Evolutionary conservation across 306 rosid genomes (phyloP).

Genomic region (Cicer arietinum): DNA sequence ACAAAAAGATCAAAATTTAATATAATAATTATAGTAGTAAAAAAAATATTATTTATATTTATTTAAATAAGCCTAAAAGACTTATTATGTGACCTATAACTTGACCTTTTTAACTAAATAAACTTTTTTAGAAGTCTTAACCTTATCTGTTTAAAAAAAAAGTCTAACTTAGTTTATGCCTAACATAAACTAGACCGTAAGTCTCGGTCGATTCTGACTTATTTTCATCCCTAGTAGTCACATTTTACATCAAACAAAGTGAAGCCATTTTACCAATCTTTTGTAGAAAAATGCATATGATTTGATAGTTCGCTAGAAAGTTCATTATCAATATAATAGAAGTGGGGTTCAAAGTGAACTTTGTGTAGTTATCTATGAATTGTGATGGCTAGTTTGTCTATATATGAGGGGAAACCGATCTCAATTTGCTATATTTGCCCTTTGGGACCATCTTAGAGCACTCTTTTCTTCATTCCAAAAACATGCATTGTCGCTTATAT

Average conservation of each 20-base stretch:
- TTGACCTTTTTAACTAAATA: too few relatives aligned
- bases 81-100: too few relatives aligned
- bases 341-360: constrained; percentile 40
- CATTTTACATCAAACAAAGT: not conserved
- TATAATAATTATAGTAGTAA: too few relatives aligned
- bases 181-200: too few relatives aligned
- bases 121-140: too few relatives aligned
- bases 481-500: not conserved
- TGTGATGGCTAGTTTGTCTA: constrained; percentile 24
- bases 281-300: constrained; percentile 1
- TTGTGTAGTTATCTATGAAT: constrained; percentile 19
- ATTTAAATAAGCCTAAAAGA: too few relatives aligned
- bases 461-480: not conserved
- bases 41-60: too few relatives aligned
- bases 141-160: too few relatives aligned
- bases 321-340: constrained; percentile 5
- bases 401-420: constrained; percentile 11
- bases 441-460: constrained; percentile 33
- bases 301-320: constrained; percentile 17
- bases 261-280: not conserved
- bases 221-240: too few relatives aligned
- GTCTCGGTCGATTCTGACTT: fast-evolving
- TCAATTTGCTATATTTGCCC: not conserved
- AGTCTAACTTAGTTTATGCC: too few relatives aligned
- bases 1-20: too few relatives aligned